These are phyloP conservation scores for Crithidia acanthocephali DNA, from an alignment of 208 protist species.

Conservation along the genomic window DNA sequence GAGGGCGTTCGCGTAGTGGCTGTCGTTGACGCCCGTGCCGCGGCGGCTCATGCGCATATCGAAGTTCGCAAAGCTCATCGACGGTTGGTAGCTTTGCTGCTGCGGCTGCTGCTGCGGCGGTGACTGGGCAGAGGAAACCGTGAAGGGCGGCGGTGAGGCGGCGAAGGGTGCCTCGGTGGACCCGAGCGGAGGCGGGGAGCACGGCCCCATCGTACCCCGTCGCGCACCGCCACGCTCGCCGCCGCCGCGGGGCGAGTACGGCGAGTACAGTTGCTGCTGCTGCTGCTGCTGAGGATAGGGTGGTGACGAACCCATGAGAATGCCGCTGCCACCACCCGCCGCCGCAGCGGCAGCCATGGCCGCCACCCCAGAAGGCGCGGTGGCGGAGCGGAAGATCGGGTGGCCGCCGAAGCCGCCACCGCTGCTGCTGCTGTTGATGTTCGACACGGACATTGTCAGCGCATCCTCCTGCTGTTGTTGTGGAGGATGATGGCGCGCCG, in stretches of 20 bases:
- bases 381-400: constrained; percentile 6
- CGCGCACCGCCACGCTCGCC: not conserved
- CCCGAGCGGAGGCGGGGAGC: not conserved
- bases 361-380: constrained; percentile 18
- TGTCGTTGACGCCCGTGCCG: not conserved
- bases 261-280: not conserved
- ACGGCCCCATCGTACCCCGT: not conserved
- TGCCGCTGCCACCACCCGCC: not conserved
- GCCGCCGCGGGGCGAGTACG: not conserved
- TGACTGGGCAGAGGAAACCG: not conserved
- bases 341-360: not conserved
- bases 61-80: not conserved
- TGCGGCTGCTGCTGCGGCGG: not conserved
- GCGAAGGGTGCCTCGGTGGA: not conserved
- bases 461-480: not conserved
- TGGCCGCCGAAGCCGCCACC: not conserved
- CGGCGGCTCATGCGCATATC: not conserved
- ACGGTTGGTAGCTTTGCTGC: not conserved
- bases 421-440: not conserved
- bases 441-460: not conserved
- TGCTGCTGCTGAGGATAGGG: not conserved
- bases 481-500: not conserved
- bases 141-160: not conserved
- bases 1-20: not conserved
- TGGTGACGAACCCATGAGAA: not conserved